A percentile compares a stretch with the other conserved stretches of the same genome.
phyloP scores from a whole-genome alignment of 306 rosid genomes.

The Sicyos baderoa region DNA sequence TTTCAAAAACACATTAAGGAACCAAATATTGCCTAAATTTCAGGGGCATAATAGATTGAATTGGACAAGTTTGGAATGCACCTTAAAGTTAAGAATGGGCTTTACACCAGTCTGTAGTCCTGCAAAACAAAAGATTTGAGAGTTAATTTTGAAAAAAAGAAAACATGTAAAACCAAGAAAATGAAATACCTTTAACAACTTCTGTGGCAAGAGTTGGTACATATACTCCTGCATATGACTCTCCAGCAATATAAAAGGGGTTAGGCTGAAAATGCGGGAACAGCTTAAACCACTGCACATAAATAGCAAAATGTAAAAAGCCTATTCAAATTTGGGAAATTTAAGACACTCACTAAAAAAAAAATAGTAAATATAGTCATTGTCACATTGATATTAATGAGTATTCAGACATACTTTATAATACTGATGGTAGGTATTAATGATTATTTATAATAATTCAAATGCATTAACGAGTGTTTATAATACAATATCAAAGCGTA shows the following conservation, averaged over 20 bases:
- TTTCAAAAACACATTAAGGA: neutral
- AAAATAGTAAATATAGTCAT: no score
- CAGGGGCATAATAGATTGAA: conserved; percentile 20
- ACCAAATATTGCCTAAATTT: neutral
- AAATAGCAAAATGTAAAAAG: neutral
- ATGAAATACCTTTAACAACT: conserved; percentile 57
- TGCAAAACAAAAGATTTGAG: conserved; percentile 21
- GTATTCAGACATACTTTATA: no score
- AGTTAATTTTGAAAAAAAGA: neutral
- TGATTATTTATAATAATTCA: no score
- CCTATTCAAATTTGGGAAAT: no score
- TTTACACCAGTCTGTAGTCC: conserved; percentile 53
- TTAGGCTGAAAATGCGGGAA: conserved; percentile 68
- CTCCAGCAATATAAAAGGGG: conserved; percentile 69
- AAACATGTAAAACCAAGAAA: neutral
- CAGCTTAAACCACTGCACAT: conserved; percentile 70
- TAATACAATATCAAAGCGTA: no score
- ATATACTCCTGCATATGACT: conserved; percentile 89
- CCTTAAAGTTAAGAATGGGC: conserved; percentile 75
- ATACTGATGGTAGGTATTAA: no score
- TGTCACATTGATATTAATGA: no score
- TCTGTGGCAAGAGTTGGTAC: conserved; percentile 79
- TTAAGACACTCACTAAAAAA: no score
- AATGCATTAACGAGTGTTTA: no score
- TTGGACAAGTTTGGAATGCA: conserved; percentile 22